phyloP scores from a whole-genome alignment of 306 rosid species.

The Begonia masoniana region DNA sequence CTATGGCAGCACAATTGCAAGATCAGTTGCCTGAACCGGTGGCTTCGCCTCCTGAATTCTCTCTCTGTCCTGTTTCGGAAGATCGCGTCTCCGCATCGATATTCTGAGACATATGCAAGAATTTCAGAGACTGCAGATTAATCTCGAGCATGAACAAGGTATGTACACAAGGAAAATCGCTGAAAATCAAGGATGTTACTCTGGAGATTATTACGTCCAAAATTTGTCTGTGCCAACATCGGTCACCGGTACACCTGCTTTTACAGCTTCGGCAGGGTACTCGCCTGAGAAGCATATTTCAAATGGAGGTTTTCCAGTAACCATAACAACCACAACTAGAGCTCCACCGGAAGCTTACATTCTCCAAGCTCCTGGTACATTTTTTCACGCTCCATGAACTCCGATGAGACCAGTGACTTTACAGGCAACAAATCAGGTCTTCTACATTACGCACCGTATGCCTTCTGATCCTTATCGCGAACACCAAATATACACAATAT shows the following conservation, averaged over 20 bases:
- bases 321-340: slow-evolving; percentile 20
- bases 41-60: slow-evolving; percentile 28
- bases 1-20: slow-evolving; percentile 16
- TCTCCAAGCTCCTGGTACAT: slow-evolving; percentile 32
- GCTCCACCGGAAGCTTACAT: slow-evolving; percentile 46
- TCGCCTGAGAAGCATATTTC: slow-evolving; percentile 53
- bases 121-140: slow-evolving; percentile 43
- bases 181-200: slow-evolving; percentile 33
- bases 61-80: slow-evolving; percentile 8
- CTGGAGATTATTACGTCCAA: slow-evolving; percentile 50
- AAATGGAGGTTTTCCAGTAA: slow-evolving; percentile 26
- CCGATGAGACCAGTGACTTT: slow-evolving; percentile 31
- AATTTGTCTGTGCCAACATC: slow-evolving; percentile 26
- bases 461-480: slow-evolving; percentile 31
- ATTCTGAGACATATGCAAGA: slow-evolving; percentile 59
- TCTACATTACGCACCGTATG: slow-evolving; percentile 52
- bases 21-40: slow-evolving; percentile 37
- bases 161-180: slow-evolving; percentile 49
- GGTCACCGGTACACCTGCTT: slow-evolving; percentile 1
- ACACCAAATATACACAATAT: slow-evolving; percentile 44
- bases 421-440: slow-evolving; percentile 33
- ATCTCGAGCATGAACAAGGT: slow-evolving; percentile 37
- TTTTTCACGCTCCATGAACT: slow-evolving; percentile 33
- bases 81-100: slow-evolving; percentile 36
- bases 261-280: slow-evolving; percentile 22